Evolutionary conservation across 805 yeast genomes (phyloP).

Genomic region (Jamesozyma rosinii): DNA sequence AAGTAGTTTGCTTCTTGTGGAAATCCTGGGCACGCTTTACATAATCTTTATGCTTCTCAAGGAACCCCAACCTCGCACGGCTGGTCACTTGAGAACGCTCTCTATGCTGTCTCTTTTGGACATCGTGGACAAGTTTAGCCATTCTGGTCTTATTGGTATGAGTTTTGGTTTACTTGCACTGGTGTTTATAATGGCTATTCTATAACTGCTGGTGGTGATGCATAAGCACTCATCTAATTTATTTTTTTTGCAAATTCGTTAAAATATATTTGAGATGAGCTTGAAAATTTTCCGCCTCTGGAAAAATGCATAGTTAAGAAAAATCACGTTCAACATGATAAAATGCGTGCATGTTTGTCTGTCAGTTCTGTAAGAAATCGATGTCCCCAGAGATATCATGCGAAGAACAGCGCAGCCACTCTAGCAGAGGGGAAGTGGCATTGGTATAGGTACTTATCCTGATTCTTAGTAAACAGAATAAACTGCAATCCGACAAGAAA

Average conservation of each 20-base stretch:
- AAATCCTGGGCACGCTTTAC: constrained; percentile 59
- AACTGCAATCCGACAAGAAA: no score
- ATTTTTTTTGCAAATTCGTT: background rate
- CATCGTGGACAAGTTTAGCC: constrained; percentile 78
- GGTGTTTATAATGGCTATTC: no score
- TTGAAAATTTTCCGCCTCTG: constrained; percentile 2
- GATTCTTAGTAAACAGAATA: no score
- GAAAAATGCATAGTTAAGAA: background rate
- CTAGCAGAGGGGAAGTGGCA: no score
- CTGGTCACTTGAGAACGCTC: constrained; percentile 83
- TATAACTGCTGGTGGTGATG: no score
- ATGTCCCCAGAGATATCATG: no score
- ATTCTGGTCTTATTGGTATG: constrained; percentile 27
- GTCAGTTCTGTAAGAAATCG: no score
- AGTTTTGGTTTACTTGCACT: no score
- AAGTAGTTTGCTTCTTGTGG: constrained; percentile 47
- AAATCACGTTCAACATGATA: constrained; percentile 1
- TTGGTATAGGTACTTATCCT: no score
- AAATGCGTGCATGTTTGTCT: no score
- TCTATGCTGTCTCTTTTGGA: constrained; percentile 91
- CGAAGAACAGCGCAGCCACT: no score
- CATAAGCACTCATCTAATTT: no score
- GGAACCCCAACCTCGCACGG: constrained; percentile 67
- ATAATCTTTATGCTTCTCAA: constrained; percentile 89
- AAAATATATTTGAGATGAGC: constrained; percentile 3